Percentiles rank a stretch among this genome's conserved stretches.
These are phyloP conservation scores for Trifolium pratense DNA, from an alignment of 306 rosid genomes.

Conservation along the genomic window DNA sequence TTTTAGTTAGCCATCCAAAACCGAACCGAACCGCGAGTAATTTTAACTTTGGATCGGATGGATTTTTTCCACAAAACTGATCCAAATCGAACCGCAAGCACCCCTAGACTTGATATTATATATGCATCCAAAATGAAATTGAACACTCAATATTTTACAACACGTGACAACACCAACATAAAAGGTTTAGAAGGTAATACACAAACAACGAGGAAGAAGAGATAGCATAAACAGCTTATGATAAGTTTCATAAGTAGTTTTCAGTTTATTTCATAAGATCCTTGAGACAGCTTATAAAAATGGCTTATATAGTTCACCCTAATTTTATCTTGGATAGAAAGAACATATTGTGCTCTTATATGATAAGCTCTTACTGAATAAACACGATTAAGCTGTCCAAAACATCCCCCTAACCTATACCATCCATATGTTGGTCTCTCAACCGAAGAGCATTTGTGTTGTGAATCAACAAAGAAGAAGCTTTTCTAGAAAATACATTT, in stretches of 20 bases:
- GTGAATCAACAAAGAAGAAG: constrained; percentile 30
- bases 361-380: constrained; percentile 8
- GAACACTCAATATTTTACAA: not conserved
- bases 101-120: constrained; percentile 9
- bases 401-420: constrained; percentile 18
- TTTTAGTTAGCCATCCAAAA: too few relatives aligned
- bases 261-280: not conserved
- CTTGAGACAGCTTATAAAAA: not conserved
- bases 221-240: constrained; percentile 3
- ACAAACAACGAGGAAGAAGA: constrained; percentile 17
- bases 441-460: not conserved
- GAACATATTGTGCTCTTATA: not conserved
- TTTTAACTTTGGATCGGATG: too few relatives aligned
- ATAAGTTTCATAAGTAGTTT: not conserved
- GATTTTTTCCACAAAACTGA: too few relatives aligned
- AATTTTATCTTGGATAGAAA: constrained; percentile 2
- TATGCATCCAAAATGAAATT: constrained; percentile 20
- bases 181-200: constrained; percentile 23
- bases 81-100: too few relatives aligned
- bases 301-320: not conserved
- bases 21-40: too few relatives aligned
- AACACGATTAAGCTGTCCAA: not conserved
- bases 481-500: not conserved
- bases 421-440: not conserved
- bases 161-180: not conserved